Evolutionary conservation across 345 rosid genomes (phyloP).

Genomic region (Gynandropsis gynandra): DNA sequence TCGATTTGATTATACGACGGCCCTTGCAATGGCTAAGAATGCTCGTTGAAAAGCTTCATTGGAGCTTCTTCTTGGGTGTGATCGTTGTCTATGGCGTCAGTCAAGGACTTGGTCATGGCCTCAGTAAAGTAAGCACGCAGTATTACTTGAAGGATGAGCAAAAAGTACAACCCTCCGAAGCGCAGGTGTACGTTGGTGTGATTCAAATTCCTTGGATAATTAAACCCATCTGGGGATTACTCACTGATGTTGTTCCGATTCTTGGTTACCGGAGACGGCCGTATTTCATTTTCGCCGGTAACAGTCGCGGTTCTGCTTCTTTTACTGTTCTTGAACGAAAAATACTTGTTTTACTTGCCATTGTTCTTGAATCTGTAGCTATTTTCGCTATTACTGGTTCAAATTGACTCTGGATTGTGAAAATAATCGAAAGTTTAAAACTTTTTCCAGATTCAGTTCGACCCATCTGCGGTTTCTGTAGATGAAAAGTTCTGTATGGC

Average conservation of each 20-base stretch:
- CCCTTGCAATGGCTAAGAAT: conserved; percentile 42
- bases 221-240: conserved; percentile 68
- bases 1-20: conserved; percentile 29
- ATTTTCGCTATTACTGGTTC: no score
- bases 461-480: neutral
- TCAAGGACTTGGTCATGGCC: conserved; percentile 54
- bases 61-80: conserved; percentile 65
- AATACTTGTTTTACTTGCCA: conserved; percentile 4
- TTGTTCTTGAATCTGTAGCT: no score
- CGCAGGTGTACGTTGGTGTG: conserved; percentile 42
- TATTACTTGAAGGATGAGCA: conserved; percentile 73
- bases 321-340: neutral
- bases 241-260: conserved; percentile 57
- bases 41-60: conserved; percentile 44
- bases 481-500: no score
- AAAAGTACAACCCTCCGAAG: conserved; percentile 59
- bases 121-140: conserved; percentile 47
- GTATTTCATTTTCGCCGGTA: conserved; percentile 59
- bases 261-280: conserved; percentile 55
- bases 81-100: conserved; percentile 55
- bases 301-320: conserved; percentile 15
- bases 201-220: conserved; percentile 58
- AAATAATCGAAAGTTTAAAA: no score
- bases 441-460: neutral
- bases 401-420: no score